Evolutionary conservation across 176 grass and related monocot species (phyloP), one percentile per base, ranked within the genome.

Genomic region (Phragmites australis): DNA sequence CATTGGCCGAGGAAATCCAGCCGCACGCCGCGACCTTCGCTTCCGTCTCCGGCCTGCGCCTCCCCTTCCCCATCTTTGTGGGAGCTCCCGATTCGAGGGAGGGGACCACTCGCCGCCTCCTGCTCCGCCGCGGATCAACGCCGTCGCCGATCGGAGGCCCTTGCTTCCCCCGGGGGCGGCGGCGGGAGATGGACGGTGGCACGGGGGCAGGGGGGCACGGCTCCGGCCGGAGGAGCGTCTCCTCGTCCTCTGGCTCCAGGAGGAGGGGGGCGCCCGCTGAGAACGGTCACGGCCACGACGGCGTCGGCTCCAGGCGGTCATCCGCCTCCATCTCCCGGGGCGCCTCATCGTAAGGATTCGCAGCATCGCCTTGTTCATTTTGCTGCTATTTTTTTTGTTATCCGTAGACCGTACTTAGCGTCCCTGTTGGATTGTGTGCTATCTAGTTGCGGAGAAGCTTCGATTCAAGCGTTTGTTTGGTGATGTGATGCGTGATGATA

Each of bases 181-280:
- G 75, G 75, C 66, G 85, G 60, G 85, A 84, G 88, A 92, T 92
- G 90, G 86, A 88, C 81, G 81, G 87, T 87, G 64, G 76, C 72
- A 83, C 80, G 69, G 88, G 82, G 9, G 69, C 87, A 50, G 87
- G 75, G 32, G 43, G 54, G 5, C 76, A 74, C 74, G 32, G 64
- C 81, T 46, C 91, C 34, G 62, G 61, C 23, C 81, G 86, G 84
- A 81, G 82, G 65, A 95, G 74, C 78, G 45, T 86, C 11, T 63
- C 82, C 47, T 87, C 89, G 30, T 64, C 75, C 65, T 0, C 63
- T 27, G 76, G 70, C 4, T 52, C 77, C 59, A 81, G 86, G 83
- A 85, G 89, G 83, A 88, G 87, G 84, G 21, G 23, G 30, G 42
- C 82, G 15, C 30, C 71, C 63, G 16, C 47, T 34, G 93, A 92